Evolutionary conservation across 257 asterid species (phyloP).

Genomic region (Cynanchum wilfordii): DNA sequence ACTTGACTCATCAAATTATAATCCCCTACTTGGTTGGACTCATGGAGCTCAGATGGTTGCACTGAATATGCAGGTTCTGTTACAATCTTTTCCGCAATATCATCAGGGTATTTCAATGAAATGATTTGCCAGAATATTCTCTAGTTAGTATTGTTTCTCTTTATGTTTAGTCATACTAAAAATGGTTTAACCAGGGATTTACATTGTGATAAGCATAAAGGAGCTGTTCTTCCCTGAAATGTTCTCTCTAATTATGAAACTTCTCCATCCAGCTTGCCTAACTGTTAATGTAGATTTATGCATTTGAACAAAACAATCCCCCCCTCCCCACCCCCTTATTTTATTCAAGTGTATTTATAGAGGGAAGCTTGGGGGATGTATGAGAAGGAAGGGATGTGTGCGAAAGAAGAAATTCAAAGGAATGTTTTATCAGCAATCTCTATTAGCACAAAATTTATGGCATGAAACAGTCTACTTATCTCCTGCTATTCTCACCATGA

Average conservation of each 20-base stretch:
- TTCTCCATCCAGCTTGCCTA: neutral
- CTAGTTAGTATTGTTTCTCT: neutral
- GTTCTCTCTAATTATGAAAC: neutral
- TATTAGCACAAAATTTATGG: neutral
- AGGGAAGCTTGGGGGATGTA: neutral
- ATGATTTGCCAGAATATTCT: neutral
- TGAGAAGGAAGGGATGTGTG: neutral
- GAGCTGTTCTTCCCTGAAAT: neutral
- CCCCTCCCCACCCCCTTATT: too few species aligned
- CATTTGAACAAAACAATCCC: neutral
- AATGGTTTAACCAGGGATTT: neutral
- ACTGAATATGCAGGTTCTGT: conserved; percentile 71
- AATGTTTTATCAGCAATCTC: neutral
- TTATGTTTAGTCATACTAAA: neutral
- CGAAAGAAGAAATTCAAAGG: neutral
- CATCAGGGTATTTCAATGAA: neutral
- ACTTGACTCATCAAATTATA: conserved; percentile 72
- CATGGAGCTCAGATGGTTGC: conserved; percentile 89
- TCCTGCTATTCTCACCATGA: neutral
- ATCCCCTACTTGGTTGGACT: conserved; percentile 74
- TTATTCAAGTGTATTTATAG: neutral
- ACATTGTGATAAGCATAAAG: neutral
- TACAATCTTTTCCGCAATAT: neutral
- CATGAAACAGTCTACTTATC: neutral
- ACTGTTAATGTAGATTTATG: neutral